phyloP scores from a whole-genome alignment of 164 flowering plant genomes.

The Vitis rupestris region DNA sequence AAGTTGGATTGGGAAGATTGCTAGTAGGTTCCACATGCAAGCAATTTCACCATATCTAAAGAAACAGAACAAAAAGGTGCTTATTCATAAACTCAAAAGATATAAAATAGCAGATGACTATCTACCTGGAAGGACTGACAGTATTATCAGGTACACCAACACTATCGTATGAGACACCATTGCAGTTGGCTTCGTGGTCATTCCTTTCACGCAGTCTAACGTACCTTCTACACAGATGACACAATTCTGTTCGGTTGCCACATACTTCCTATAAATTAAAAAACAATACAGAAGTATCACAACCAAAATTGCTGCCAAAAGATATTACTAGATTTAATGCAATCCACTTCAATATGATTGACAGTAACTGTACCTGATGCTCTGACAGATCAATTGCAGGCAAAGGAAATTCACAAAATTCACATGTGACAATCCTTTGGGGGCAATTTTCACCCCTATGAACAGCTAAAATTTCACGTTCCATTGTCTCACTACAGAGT shows the following conservation, averaged over 20 bases:
- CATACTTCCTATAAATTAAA: constrained; percentile 69
- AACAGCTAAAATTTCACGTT: constrained; percentile 64
- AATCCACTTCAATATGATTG: not conserved
- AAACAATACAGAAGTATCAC: not conserved
- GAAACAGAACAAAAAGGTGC: too few species aligned
- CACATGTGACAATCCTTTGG: constrained; percentile 86
- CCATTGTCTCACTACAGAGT: constrained; percentile 80
- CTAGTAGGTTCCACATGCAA: not conserved
- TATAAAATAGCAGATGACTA: not conserved
- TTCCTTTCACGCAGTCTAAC: constrained; percentile 67
- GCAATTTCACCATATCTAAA: too few species aligned
- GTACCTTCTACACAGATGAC: constrained; percentile 70
- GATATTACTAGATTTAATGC: not conserved
- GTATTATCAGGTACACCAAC: constrained; percentile 19
- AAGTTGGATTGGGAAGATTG: not conserved
- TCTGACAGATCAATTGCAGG: constrained; percentile 84
- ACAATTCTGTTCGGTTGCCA: constrained; percentile 89
- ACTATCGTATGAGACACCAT: constrained; percentile 21
- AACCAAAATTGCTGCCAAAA: not conserved
- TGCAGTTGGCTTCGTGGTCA: constrained; percentile 68
- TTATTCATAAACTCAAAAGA: too few species aligned
- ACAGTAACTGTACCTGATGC: constrained; percentile 69
- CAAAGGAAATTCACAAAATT: constrained; percentile 91
- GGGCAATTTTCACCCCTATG: constrained; percentile 94
- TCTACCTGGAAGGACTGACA: constrained; percentile 73